A percentile compares a stretch with the other conserved stretches of the same genome.
Conservation (phyloP, 1,139 yeast genomes). For the Nakaseomyces bracarensis region DNA sequence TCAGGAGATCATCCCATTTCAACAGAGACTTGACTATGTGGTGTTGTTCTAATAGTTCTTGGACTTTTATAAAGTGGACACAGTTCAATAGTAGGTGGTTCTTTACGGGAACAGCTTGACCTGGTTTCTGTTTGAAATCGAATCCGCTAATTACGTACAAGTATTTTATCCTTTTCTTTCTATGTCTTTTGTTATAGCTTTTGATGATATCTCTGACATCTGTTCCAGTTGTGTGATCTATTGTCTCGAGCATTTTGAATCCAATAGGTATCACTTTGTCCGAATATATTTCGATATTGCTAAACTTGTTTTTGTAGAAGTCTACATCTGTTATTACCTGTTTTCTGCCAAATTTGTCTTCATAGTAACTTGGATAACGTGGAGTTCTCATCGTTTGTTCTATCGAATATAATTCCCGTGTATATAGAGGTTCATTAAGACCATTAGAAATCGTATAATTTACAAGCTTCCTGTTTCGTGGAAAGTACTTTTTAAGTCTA, state of each 20-base stretch:
- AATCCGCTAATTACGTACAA: constrained; percentile 26
- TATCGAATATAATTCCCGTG: constrained; percentile 16
- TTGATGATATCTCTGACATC: constrained; percentile 11
- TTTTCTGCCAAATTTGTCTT: constrained; percentile 9
- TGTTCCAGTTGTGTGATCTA: neutral
- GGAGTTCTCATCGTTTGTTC: constrained; percentile 22
- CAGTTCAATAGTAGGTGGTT: constrained; percentile 16
- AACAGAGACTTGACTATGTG: constrained; percentile 10
- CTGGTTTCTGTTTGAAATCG: constrained; percentile 22
- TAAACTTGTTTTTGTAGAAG: constrained; percentile 18
- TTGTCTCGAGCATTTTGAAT: constrained; percentile 12
- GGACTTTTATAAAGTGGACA: constrained; percentile 11
- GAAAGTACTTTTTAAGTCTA: constrained; percentile 14
- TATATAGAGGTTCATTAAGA: constrained; percentile 9
- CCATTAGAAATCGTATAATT: neutral
- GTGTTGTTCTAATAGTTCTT: constrained; percentile 9
- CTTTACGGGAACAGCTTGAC: constrained; percentile 22
- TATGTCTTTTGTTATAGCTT: constrained; percentile 11
- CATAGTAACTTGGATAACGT: constrained; percentile 12
- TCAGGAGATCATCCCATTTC: constrained; percentile 15
- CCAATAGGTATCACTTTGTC: constrained; percentile 18
- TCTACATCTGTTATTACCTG: constrained; percentile 14
- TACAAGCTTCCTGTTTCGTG: constrained; percentile 10
- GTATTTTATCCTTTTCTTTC: constrained; percentile 12
- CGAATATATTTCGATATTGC: constrained; percentile 21